A percentile compares a stretch with the other conserved stretches of the same genome.
Evolutionary conservation across 139 green algal genomes (phyloP).

Genomic region (Chlorella ohadii): DNA sequence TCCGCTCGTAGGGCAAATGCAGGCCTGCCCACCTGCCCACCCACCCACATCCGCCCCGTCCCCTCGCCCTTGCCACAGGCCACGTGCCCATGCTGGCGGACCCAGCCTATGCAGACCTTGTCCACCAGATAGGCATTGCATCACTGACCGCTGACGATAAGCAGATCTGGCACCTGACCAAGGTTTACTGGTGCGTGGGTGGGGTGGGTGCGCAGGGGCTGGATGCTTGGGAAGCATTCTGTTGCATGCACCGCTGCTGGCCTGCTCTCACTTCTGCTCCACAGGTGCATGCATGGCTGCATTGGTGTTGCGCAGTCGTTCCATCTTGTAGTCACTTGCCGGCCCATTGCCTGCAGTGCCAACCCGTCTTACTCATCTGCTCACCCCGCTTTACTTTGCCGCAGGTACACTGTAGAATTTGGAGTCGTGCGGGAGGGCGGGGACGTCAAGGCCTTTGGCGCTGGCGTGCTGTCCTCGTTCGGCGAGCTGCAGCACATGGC

Average conservation of each 20-base stretch:
- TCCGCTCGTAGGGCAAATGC: no score
- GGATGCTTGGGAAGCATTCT: no score
- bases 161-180: constrained; percentile 91
- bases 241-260: no score
- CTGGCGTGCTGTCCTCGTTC: constrained; percentile 84
- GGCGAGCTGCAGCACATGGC: constrained; percentile 91
- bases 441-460: constrained; percentile 80
- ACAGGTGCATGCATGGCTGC: no score
- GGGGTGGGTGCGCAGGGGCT: no score
- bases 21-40: no score
- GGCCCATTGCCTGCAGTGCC: no score
- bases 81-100: constrained; percentile 93
- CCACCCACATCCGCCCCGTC: background rate
- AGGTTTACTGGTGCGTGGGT: constrained; percentile 26
- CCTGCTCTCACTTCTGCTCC: no score
- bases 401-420: constrained; percentile 95
- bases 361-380: background rate
- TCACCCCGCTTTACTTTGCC: background rate
- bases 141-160: constrained; percentile 86
- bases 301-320: no score
- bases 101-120: constrained; percentile 75
- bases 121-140: constrained; percentile 85
- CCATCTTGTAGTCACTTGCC: no score
- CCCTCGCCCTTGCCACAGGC: constrained; percentile 48
- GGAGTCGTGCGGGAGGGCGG: constrained; percentile 82